Percentiles rank a stretch among this genome's conserved stretches.
Evolutionary conservation across 2,329 filamentous ascomycete genomes (phyloP).

Genomic region (Thielaviopsis musarum): DNA sequence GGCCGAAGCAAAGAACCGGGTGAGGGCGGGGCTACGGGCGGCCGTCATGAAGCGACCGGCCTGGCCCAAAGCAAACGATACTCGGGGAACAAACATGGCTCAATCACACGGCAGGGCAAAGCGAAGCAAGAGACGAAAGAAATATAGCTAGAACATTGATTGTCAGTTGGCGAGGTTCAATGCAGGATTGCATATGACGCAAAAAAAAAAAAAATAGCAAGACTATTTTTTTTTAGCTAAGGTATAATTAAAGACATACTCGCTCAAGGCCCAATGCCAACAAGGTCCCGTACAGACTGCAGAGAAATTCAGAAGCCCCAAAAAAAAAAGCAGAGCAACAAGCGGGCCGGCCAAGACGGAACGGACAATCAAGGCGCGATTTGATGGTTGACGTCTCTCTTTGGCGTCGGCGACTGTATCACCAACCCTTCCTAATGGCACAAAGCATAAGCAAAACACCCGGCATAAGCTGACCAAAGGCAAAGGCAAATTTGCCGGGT

Average conservation of each 20-base stretch:
- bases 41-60: conserved; percentile 6
- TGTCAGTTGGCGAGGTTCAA: not conserved
- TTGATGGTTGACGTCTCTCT: not conserved
- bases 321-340: too few relatives aligned
- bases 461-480: not conserved
- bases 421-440: not conserved
- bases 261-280: not conserved
- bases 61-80: conserved; percentile 10
- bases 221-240: too few relatives aligned
- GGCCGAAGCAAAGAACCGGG: conserved; percentile 5
- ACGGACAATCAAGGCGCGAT: not conserved
- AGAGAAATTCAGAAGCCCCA: not conserved
- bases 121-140: not conserved
- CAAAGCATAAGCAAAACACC: not conserved
- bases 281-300: not conserved
- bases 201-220: not conserved
- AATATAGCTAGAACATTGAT: not conserved
- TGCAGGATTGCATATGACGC: not conserved
- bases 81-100: conserved; percentile 10
- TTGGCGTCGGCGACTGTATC: not conserved
- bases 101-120: not conserved
- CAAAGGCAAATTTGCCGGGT: not conserved
- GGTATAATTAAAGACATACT: not conserved
- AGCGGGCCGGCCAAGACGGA: not conserved
- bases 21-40: conserved; percentile 7